Percentiles rank a stretch among this genome's conserved stretches.
These are phyloP conservation scores for Torulaspora quercuum DNA, from an alignment of 805 yeast species.

Conservation along the genomic window DNA sequence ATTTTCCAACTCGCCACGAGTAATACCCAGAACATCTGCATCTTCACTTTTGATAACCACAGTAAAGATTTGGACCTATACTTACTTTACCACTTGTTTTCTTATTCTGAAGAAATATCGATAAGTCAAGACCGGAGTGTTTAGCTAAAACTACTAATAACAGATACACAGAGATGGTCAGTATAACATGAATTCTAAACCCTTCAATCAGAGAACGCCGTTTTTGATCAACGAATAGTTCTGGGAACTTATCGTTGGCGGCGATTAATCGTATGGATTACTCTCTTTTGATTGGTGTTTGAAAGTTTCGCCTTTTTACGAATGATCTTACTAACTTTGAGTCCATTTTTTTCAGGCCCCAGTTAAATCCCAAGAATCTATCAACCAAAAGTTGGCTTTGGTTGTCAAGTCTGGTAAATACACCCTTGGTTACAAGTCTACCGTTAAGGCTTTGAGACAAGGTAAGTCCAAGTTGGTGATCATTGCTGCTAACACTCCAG, in stretches of 20 bases:
- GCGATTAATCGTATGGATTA: slow-evolving; percentile 10
- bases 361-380: slow-evolving; percentile 82
- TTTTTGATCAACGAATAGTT: slow-evolving; percentile 2
- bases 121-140: slow-evolving; percentile 87
- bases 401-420: slow-evolving; percentile 99
- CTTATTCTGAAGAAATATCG: slow-evolving; percentile 9
- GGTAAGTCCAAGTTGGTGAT: slow-evolving; percentile 98
- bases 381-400: slow-evolving; percentile 97
- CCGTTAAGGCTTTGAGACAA: slow-evolving; percentile 96
- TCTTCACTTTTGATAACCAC: slow-evolving; percentile 9
- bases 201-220: slow-evolving; percentile 9
- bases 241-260: background rate
- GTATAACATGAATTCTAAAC: slow-evolving; percentile 42
- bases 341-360: slow-evolving; percentile 68
- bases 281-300: slow-evolving; percentile 5
- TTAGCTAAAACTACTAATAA: slow-evolving; percentile 25
- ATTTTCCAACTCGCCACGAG: slow-evolving; percentile 2
- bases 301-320: slow-evolving; percentile 1
- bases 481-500: slow-evolving; percentile 99
- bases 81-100: too few species aligned
- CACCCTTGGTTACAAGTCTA: slow-evolving; percentile 99
- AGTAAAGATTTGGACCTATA: too few species aligned
- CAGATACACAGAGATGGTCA: slow-evolving; percentile 95
- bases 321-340: slow-evolving; percentile 15
- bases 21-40: slow-evolving; percentile 7